Base-by-base conservation (phyloP, 345 rosid genomes). In the Brassica incana region DNA sequence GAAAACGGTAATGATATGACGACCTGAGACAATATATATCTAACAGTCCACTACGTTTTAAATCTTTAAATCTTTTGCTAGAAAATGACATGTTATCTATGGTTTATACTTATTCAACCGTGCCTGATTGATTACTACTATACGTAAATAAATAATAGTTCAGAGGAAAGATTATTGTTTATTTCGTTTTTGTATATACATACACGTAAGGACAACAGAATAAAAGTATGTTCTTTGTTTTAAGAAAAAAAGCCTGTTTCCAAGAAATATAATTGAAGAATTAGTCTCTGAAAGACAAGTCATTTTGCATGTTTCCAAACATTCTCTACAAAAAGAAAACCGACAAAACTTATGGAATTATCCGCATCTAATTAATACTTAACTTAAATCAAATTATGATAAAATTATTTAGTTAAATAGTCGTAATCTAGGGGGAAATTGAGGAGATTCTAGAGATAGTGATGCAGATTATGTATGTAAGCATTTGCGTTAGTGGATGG, bases 251-350 rank as follows among this genome's bases (percentile, higher is more conserved):
- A 48, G 6, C 18, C 6, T 4, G 7, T 50, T 48, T 65, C 61
- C 54, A 64, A 54, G 50, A 74, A 80, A 20, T 20, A 20, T 69
- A 75, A 74, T 75, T 64, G 78, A 61, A 79, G n/a, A 68, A 72
- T 69, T 61, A 74, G 74, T 74, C 65, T 74, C 71, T 69, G 76
- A 71, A 76, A 77, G 72, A 75, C 65, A 40, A 71, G 71, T 78
- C 71, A 70, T 81, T 50, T 32, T 74, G 77, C 77, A 83, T 77
- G 84, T 81, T 5, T 84, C 84, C 85, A 83, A 78, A 81, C 83
- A 81, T 83, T 83, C 87, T 79, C 80, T 79, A 75, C 86, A 77
- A 87, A 77, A 83, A 85, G 89, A 77, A 77, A 77, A 9, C 56
- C 73, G 84, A 87, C 88, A 84, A 85, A 83, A 38, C 52, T 65